Evolutionary conservation across 495 filamentous ascomycete species (phyloP).

Genomic region (Evansstolkia leycettana): DNA sequence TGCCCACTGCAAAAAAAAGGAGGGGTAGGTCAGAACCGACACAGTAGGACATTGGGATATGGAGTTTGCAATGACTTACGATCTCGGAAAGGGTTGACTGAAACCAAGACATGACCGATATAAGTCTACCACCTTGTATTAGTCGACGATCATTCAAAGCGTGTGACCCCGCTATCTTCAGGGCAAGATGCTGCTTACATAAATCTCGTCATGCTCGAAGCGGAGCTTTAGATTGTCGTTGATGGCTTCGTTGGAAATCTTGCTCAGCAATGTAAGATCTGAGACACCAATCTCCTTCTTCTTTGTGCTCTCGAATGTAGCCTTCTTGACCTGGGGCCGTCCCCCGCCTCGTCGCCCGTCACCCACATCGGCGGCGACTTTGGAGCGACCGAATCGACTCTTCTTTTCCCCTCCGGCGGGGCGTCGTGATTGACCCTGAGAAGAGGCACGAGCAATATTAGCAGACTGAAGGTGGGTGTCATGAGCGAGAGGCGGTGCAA

Average conservation of each 20-base stretch:
- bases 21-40: constrained; percentile 6
- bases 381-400: constrained; percentile 36
- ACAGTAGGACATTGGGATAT: constrained; percentile 9
- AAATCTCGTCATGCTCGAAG: constrained; percentile 94
- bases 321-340: constrained; percentile 77
- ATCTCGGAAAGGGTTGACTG: constrained; percentile 97
- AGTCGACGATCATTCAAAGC: constrained; percentile 9
- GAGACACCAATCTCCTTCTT: constrained; percentile 99
- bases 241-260: constrained; percentile 97
- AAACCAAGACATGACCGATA: constrained; percentile 98
- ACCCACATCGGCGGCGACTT: constrained; percentile 32
- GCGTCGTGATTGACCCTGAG: constrained; percentile 37
- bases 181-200: constrained; percentile 43
- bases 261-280: constrained; percentile 92
- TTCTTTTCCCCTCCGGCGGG: constrained; percentile 36
- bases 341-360: constrained; percentile 34
- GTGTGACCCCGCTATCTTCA: constrained; percentile 8
- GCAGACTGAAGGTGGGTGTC: not conserved
- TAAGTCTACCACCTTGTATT: constrained; percentile 57
- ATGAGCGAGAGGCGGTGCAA: not conserved
- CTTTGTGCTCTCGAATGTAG: constrained; percentile 86
- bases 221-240: constrained; percentile 97
- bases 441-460: too few species aligned
- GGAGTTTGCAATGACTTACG: constrained; percentile 33
- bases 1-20: constrained; percentile 70